Evolutionary conservation across 768 basidiomycete genomes (phyloP).

Genomic region (Neoboletus brunneissimus): DNA sequence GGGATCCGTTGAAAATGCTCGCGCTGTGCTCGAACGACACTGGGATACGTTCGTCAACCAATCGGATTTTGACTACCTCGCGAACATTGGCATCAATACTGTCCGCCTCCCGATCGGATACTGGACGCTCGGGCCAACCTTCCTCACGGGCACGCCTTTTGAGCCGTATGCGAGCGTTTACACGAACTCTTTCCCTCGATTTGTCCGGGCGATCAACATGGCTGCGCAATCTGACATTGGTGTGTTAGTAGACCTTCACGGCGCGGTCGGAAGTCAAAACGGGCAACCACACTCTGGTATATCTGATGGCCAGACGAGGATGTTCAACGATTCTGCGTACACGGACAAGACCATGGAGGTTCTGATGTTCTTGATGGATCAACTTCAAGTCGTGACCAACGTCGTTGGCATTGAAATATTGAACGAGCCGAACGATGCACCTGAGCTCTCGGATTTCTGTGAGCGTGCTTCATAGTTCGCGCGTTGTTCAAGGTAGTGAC

Average conservation of each 20-base stretch:
- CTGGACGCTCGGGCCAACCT: conserved; percentile 36
- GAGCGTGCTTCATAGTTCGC: background rate
- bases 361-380: conserved; percentile 36
- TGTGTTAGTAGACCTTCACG: conserved; percentile 54
- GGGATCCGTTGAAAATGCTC: conserved; percentile 35
- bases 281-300: conserved; percentile 33
- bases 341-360: conserved; percentile 39
- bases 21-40: conserved; percentile 59
- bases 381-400: conserved; percentile 43
- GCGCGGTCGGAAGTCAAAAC: conserved; percentile 49
- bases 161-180: conserved; percentile 44
- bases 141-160: conserved; percentile 37
- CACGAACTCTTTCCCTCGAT: conserved; percentile 35
- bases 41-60: conserved; percentile 74
- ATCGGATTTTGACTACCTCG: conserved; percentile 63
- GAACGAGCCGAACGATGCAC: conserved; percentile 52
- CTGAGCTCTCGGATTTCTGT: conserved; percentile 43
- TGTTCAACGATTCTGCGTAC: conserved; percentile 38
- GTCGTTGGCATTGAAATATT: conserved; percentile 59
- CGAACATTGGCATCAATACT: conserved; percentile 54
- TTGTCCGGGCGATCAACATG: conserved; percentile 43
- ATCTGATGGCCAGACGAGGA: conserved; percentile 39
- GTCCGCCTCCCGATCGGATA: conserved; percentile 64
- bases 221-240: conserved; percentile 42
- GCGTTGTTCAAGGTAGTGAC: background rate